Percentiles rank a stretch among this genome's conserved stretches.
These are phyloP conservation scores for Fusarium continuum DNA, from an alignment of 2,329 filamentous ascomycete species.

Conservation along the genomic window DNA sequence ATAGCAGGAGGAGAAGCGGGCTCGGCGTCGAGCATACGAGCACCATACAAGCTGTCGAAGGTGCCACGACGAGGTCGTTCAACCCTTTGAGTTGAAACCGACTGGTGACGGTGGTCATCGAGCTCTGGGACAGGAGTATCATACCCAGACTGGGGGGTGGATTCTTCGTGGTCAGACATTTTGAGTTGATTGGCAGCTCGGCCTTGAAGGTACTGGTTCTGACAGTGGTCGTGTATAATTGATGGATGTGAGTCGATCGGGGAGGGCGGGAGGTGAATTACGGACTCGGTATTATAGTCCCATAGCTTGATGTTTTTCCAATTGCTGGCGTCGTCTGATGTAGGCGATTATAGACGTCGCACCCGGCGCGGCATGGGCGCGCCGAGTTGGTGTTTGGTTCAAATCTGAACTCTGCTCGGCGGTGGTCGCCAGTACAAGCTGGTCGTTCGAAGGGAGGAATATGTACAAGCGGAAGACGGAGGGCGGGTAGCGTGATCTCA, in stretches of 20 bases:
- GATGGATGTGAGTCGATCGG: conserved; percentile 18
- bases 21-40: conserved; percentile 56
- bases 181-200: conserved; percentile 41
- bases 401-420: conserved; percentile 43
- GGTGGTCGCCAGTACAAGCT: conserved; percentile 34
- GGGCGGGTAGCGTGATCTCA: conserved; percentile 11
- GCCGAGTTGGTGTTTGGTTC: conserved; percentile 48
- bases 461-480: conserved; percentile 5
- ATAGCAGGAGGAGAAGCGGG: conserved; percentile 51
- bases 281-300: conserved; percentile 45
- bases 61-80: conserved; percentile 75
- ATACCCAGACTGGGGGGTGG: conserved; percentile 68
- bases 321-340: conserved; percentile 22
- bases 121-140: conserved; percentile 81
- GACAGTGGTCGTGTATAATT: conserved; percentile 10
- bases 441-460: conserved; percentile 14
- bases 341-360: conserved; percentile 39
- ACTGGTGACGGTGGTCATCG: conserved; percentile 84
- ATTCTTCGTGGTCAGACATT: conserved; percentile 75
- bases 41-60: conserved; percentile 73
- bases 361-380: conserved; percentile 51
- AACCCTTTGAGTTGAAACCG: conserved; percentile 66
- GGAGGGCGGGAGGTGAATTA: conserved; percentile 29
- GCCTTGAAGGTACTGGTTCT: conserved; percentile 2
- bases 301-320: conserved; percentile 42